A percentile compares a stretch with the other conserved stretches of the same genome.
These are phyloP conservation scores for Stentor roeselii DNA, from an alignment of 73 alveolate genomes.

Conservation along the genomic window DNA sequence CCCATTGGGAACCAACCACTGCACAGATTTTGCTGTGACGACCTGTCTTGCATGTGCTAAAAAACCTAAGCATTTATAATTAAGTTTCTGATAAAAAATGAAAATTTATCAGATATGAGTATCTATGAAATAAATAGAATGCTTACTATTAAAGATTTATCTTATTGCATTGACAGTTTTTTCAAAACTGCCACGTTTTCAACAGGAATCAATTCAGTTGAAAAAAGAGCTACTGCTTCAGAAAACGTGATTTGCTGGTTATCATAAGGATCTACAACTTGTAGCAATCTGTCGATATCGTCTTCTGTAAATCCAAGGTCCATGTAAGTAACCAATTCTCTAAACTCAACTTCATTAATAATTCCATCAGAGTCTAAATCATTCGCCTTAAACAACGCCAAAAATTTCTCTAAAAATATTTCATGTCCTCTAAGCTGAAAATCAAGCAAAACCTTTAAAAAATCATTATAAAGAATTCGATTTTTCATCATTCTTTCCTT, in stretches of 20 bases:
- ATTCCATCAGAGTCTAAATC: constrained; percentile 90
- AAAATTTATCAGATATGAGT: too few species aligned
- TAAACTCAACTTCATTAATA: constrained; percentile 85
- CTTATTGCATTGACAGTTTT: neutral
- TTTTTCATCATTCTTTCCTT: constrained; percentile 75
- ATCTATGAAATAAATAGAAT: neutral
- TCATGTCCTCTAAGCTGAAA: constrained; percentile 93
- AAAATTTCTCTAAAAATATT: constrained; percentile 84
- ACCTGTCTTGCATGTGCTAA: constrained; percentile 42
- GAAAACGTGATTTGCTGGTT: constrained; percentile 92
- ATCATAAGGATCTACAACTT: constrained; percentile 90
- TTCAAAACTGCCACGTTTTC: neutral
- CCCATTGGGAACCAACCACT: constrained; percentile 96
- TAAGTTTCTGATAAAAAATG: neutral
- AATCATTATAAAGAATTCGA: constrained; percentile 60
- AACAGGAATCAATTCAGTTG: constrained; percentile 40
- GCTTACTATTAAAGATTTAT: too few species aligned
- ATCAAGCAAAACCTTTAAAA: constrained; percentile 81
- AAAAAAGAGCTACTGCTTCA: constrained; percentile 91
- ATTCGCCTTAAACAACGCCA: constrained; percentile 67
- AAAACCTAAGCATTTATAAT: neutral
- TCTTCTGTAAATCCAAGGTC: constrained; percentile 68
- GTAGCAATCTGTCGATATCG: constrained; percentile 76
- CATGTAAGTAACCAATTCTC: constrained; percentile 71
- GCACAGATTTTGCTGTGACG: constrained; percentile 58